phyloP scores from a whole-genome alignment of 2,329 filamentous ascomycete genomes.

The Venturia effusa region DNA sequence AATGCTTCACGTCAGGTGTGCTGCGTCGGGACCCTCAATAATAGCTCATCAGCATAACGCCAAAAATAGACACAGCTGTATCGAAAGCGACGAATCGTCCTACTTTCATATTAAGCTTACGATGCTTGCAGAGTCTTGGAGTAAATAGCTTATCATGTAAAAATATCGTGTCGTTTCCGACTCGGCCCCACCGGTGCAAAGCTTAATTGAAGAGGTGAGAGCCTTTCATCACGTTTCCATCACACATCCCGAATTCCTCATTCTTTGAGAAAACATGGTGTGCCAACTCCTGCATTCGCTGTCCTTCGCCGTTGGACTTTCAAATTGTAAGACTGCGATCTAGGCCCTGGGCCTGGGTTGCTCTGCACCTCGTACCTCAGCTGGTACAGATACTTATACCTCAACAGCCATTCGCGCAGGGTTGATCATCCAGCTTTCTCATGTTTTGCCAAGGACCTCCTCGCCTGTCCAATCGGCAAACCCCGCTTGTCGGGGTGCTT shows the following conservation, averaged over 20 bases:
- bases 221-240: background rate
- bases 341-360: background rate
- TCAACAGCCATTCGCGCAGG: background rate
- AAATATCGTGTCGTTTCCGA: background rate
- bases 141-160: too few species aligned
- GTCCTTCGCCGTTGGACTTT: background rate
- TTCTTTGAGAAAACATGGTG: background rate
- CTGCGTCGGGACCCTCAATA: background rate
- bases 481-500: constrained; percentile 7
- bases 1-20: background rate
- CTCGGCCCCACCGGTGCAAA: background rate
- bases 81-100: too few species aligned
- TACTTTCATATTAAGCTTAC: too few species aligned
- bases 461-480: background rate
- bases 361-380: background rate
- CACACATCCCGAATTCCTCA: background rate
- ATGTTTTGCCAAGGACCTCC: background rate
- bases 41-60: background rate
- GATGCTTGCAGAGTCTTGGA: too few species aligned
- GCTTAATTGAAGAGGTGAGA: background rate
- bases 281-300: background rate
- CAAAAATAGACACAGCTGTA: background rate
- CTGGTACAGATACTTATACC: background rate
- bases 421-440: background rate
- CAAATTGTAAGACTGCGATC: background rate